Base-by-base conservation (phyloP, 1,139 yeast genomes). In the Nakaseomyces uthaithaninus region DNA sequence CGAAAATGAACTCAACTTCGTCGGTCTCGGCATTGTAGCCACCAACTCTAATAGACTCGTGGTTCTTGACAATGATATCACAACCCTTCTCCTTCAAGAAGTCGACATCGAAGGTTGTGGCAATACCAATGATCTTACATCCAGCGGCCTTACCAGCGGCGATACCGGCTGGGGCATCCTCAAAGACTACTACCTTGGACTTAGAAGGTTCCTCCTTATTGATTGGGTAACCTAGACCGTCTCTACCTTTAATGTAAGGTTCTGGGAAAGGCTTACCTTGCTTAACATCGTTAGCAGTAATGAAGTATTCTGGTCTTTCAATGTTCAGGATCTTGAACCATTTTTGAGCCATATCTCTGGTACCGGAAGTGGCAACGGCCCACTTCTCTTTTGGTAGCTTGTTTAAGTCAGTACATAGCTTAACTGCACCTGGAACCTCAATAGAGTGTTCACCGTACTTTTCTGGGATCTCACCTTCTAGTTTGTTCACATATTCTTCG, bases 141-240 rank as follows among this genome's bases (percentile, higher is more conserved):
- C 93, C 94, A 24, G 93, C 85, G 50, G 75, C 84, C 59, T 80
- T 76, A 64, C 94, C 94, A 37, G 94, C 91, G 47, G 74, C 68
- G 51, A 84, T 79, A 60, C 94, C 94, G 38, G 89, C 91, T 39
- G 91, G 91, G 38, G 94, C 93, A 59, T 83, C 94, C 66, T 83
- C 94, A 57, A 82, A 50, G 11, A 84, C 94, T 37, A 82, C 75
- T 49, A 72, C 80, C 57, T 70, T 69, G 45, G 60, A 54, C 36
- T 47, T 41, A 35, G 54, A 50, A 43, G 63, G 65, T 45, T 41
- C 61, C 48, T 52, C 62, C 47, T 62, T 59, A 42, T 54, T 62
- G 45, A 64, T 59, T 48, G 72, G 71, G 60, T 68, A 69, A 33
- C 80, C 77, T 53, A 78, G 67, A 45, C 74, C 66, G 56, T 72